A percentile compares a stretch with the other conserved stretches of the same genome.
Conservation (phyloP, 1,139 yeast genomes). For the Taphrina populina region DNA sequence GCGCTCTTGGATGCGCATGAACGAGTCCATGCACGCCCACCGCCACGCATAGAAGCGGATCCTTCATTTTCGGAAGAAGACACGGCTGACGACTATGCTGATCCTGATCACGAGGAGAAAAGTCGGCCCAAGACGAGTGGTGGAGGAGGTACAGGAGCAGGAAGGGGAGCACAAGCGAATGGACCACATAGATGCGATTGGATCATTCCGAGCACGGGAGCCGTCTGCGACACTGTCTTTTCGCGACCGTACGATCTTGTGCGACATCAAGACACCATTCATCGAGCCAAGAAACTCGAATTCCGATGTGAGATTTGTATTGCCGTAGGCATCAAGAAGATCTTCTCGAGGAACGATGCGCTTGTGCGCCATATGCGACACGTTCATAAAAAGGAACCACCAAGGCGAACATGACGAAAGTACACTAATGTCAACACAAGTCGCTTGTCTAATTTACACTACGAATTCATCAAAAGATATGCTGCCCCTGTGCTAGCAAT, state of each 20-base stretch:
- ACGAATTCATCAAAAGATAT: no score
- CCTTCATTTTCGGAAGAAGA: background rate
- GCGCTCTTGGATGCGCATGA: conserved; percentile 3
- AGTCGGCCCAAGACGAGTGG: no score
- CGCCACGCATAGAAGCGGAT: background rate
- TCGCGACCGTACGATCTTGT: conserved; percentile 92
- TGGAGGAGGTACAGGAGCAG: background rate
- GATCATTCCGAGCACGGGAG: conserved; percentile 60
- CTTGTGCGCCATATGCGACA: conserved; percentile 69
- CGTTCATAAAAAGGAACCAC: conserved; percentile 21
- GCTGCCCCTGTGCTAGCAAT: no score
- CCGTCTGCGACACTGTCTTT: conserved; percentile 74
- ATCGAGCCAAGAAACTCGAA: conserved; percentile 79
- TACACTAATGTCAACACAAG: background rate
- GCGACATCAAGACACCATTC: conserved; percentile 94
- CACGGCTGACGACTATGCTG: background rate
- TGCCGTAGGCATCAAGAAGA: conserved; percentile 58
- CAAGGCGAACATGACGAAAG: background rate
- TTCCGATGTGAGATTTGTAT: conserved; percentile 80
- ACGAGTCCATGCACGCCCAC: conserved; percentile 15
- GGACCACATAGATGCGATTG: conserved; percentile 60
- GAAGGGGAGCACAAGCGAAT: conserved; percentile 1
- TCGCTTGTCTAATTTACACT: no score
- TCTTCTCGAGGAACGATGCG: conserved; percentile 92
- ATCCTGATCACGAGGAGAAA: conserved; percentile 4